Conservation (phyloP, 768 basidiomycete species). For the Amanita polypyramis region DNA sequence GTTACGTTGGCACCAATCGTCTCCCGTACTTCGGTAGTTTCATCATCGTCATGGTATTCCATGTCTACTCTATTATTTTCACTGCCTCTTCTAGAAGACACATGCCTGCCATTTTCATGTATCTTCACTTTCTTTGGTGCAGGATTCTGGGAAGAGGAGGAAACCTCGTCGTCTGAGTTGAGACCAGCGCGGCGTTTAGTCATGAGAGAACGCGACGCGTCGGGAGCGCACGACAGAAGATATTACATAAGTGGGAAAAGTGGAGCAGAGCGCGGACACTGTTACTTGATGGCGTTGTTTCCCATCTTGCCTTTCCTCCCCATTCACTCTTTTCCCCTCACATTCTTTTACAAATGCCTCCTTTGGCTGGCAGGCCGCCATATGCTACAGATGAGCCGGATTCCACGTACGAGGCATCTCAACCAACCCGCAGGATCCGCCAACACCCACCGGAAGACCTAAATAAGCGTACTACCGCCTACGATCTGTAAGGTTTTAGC, state of each 20-base stretch:
- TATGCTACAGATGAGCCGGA: constrained; percentile 64
- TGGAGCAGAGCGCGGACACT: background rate
- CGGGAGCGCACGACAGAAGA: background rate
- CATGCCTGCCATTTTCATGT: constrained; percentile 17
- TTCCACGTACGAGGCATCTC: constrained; percentile 40
- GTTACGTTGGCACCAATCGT: constrained; percentile 17
- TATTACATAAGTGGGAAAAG: constrained; percentile 5
- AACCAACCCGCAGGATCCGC: constrained; percentile 31
- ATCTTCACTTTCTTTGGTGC: constrained; percentile 22
- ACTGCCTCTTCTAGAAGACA: constrained; percentile 14
- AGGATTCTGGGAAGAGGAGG: constrained; percentile 14
- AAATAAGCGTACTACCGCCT: constrained; percentile 49
- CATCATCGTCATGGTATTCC: constrained; percentile 20
- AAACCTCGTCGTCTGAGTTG: constrained; percentile 36
- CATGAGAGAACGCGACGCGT: constrained; percentile 25
- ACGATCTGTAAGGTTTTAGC: constrained; percentile 48
- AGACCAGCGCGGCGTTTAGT: constrained; percentile 38
- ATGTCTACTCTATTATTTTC: constrained; percentile 19
- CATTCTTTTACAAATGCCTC: constrained; percentile 20
- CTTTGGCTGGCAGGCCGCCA: constrained; percentile 52
- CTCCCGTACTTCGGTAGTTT: constrained; percentile 17
- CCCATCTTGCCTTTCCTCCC: background rate
- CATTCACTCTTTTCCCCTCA: constrained; percentile 1
- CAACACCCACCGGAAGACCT: constrained; percentile 37
- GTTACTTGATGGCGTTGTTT: background rate